Evolutionary conservation across 1,284 basidiomycete genomes (phyloP).

Genomic region (Microbotryum intermedium): DNA sequence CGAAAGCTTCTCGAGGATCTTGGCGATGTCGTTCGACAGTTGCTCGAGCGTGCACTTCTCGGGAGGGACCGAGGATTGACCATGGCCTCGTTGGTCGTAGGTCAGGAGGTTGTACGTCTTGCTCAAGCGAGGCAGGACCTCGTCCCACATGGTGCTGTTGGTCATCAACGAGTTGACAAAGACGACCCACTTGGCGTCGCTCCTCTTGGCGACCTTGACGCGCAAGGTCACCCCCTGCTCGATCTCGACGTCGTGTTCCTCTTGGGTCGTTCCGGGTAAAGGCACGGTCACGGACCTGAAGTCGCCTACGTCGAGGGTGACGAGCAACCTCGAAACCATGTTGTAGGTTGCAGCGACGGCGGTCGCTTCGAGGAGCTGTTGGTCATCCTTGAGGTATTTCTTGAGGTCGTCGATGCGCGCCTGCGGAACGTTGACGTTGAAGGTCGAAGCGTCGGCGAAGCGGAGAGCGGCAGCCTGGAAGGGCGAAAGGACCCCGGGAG

Average conservation of each 20-base stretch:
- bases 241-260: conserved; percentile 26
- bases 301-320: conserved; percentile 43
- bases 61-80: conserved; percentile 38
- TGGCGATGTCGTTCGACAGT: conserved; percentile 41
- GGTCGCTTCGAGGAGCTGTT: conserved; percentile 41
- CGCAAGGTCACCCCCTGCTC: conserved; percentile 30
- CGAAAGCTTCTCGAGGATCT: conserved; percentile 37
- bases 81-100: conserved; percentile 44
- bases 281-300: conserved; percentile 36
- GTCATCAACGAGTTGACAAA: conserved; percentile 44
- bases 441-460: conserved; percentile 42
- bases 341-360: conserved; percentile 43
- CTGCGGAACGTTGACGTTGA: conserved; percentile 35
- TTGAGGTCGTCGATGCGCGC: conserved; percentile 36
- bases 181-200: conserved; percentile 38
- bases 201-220: conserved; percentile 25
- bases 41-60: conserved; percentile 38
- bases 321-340: conserved; percentile 43
- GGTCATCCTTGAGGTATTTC: conserved; percentile 34
- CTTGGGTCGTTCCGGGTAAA: conserved; percentile 22
- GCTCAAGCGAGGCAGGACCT: conserved; percentile 36
- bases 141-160: conserved; percentile 43
- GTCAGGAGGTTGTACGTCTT: conserved; percentile 41
- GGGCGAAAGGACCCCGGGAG: conserved; percentile 30
- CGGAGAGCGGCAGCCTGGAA: conserved; percentile 38